Percentiles rank a stretch among this genome's conserved stretches.
phyloP scores from a whole-genome alignment of 148 eudicot genomes.

The Rhododendron molle region DNA sequence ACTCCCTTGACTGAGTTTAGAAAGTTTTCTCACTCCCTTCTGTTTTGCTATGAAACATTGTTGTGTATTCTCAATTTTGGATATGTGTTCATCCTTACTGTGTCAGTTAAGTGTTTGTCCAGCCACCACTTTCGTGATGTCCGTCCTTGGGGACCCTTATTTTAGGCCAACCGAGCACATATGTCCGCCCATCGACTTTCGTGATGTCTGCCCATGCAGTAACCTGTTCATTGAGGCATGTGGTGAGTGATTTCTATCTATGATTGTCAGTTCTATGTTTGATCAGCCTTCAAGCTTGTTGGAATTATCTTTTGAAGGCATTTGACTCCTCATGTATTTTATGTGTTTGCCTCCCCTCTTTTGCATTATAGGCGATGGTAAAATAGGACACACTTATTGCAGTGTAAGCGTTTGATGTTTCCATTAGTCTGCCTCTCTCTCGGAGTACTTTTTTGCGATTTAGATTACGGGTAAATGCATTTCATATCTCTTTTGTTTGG shows the following conservation, averaged over 20 bases:
- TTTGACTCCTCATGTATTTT: not conserved
- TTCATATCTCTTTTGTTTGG: not conserved
- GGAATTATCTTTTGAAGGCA: not conserved
- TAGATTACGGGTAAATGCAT: not conserved
- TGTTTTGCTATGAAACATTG: too few species aligned
- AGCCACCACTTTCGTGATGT: too few species aligned
- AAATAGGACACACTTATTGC: not conserved
- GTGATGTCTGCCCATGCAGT: not conserved
- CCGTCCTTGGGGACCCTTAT: too few species aligned
- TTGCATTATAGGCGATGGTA: not conserved
- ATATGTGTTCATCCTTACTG: not conserved
- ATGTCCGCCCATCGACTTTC: not conserved
- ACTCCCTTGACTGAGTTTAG: not conserved
- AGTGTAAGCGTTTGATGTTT: not conserved
- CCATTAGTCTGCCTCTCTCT: not conserved
- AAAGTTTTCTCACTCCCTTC: not conserved
- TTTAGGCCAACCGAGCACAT: too few species aligned
- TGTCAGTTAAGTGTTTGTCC: not conserved
- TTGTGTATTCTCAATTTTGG: not conserved
- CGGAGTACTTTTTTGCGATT: not conserved
- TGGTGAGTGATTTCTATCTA: not conserved
- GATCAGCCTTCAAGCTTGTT: not conserved
- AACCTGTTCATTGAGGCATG: not conserved
- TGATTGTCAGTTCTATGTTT: not conserved
- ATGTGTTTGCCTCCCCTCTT: not conserved